phyloP scores from a whole-genome alignment of 192 early-diverging fungal genomes.

The Backusella macrospora region DNA sequence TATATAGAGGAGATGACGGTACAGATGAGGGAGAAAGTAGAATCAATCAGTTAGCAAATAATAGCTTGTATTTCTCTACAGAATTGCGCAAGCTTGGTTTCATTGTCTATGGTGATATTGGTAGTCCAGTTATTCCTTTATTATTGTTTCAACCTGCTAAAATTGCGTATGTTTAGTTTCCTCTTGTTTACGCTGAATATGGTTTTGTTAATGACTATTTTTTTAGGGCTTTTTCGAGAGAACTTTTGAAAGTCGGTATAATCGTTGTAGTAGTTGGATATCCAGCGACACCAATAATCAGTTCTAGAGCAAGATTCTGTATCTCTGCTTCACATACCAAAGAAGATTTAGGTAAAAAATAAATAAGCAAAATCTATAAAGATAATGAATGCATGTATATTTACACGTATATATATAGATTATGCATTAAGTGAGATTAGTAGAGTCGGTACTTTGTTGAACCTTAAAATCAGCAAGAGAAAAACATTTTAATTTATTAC shows the following conservation, averaged over 20 bases:
- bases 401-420: too few relatives aligned
- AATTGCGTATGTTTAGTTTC: conserved; percentile 54
- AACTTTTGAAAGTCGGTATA: conserved; percentile 83
- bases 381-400: too few relatives aligned
- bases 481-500: too few relatives aligned
- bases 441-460: too few relatives aligned
- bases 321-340: conserved; percentile 89
- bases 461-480: too few relatives aligned
- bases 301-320: conserved; percentile 92
- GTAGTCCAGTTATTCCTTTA: conserved; percentile 84
- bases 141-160: conserved; percentile 86
- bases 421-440: too few relatives aligned
- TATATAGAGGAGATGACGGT: conserved; percentile 52
- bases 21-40: conserved; percentile 75
- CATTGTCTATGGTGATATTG: conserved; percentile 78
- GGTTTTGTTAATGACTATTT: too few relatives aligned
- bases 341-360: conserved; percentile 75
- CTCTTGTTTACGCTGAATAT: background rate
- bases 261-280: conserved; percentile 96
- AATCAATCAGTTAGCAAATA: conserved; percentile 77
- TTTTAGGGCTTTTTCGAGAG: conserved; percentile 83
- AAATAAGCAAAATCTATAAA: conserved; percentile 27
- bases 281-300: conserved; percentile 96
- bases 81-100: conserved; percentile 78
- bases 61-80: conserved; percentile 73